Conservation (phyloP, 208 protist species). For the Trypanosoma caninum region DNA sequence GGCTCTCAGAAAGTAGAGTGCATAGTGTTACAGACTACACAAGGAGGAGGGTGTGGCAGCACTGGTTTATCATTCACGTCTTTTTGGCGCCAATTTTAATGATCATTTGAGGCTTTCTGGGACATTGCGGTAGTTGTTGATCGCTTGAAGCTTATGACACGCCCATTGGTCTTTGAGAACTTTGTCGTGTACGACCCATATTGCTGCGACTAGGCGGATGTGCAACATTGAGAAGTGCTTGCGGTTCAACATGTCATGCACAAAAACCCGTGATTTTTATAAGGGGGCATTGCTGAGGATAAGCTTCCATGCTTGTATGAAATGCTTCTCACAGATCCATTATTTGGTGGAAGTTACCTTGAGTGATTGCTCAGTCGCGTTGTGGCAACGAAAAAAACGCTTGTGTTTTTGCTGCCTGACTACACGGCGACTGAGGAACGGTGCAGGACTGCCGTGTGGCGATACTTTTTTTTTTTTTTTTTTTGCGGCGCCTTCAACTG, state of each 20-base stretch:
- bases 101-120: slow-evolving; percentile 69
- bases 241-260: slow-evolving; percentile 75
- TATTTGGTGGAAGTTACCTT: slow-evolving; percentile 82
- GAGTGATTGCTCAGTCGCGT: slow-evolving; percentile 47
- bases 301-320: slow-evolving; percentile 63
- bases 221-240: slow-evolving; percentile 36
- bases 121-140: slow-evolving; percentile 55
- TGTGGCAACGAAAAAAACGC: slow-evolving; percentile 36
- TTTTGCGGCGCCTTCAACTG: slow-evolving; percentile 27
- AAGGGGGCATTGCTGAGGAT: slow-evolving; percentile 30
- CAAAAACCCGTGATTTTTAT: slow-evolving; percentile 89
- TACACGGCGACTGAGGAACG: slow-evolving; percentile 68
- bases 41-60: background rate
- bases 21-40: too few relatives aligned
- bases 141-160: slow-evolving; percentile 50
- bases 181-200: slow-evolving; percentile 88
- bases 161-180: slow-evolving; percentile 36
- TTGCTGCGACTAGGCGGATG: slow-evolving; percentile 74
- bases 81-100: slow-evolving; percentile 69
- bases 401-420: slow-evolving; percentile 67
- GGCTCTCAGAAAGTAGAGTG: too few relatives aligned
- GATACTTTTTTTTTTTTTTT: slow-evolving; percentile 29
- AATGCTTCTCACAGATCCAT: slow-evolving; percentile 76
- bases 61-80: slow-evolving; percentile 18
- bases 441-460: slow-evolving; percentile 40